Evolutionary conservation across 768 basidiomycete genomes (phyloP).

Genomic region (Suillus paluster): DNA sequence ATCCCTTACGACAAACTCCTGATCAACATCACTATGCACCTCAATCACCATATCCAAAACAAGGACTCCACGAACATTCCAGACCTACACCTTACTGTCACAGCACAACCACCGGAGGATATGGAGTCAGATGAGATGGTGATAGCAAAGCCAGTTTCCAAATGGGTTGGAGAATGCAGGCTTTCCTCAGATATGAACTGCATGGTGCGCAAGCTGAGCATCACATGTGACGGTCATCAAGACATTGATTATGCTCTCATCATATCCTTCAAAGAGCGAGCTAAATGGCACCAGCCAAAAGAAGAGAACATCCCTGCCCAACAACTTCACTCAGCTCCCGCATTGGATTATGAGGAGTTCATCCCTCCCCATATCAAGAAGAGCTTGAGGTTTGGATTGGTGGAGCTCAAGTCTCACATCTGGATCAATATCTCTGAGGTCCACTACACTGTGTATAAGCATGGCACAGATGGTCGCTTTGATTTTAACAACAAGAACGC

Average conservation of each 20-base stretch:
- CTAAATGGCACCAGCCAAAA: neutral
- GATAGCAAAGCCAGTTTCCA: neutral
- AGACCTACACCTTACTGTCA: neutral
- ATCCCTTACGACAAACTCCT: neutral
- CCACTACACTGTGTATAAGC: too few species aligned
- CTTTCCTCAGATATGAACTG: neutral
- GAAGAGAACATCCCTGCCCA: neutral
- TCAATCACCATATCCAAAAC: neutral
- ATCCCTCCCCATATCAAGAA: conserved; percentile 1
- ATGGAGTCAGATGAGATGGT: neutral
- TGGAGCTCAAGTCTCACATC: too few species aligned
- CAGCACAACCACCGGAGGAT: neutral
- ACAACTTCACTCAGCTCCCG: neutral
- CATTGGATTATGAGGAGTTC: neutral
- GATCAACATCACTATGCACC: neutral
- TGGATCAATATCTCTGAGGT: too few species aligned
- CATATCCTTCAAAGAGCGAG: conserved; percentile 29
- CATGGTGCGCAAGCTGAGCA: neutral
- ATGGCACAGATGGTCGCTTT: too few species aligned
- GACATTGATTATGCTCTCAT: conserved; percentile 20
- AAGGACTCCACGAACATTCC: neutral
- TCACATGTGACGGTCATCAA: conserved; percentile 4
- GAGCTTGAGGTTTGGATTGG: neutral
- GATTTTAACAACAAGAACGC: too few species aligned
- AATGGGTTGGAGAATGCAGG: neutral